A percentile compares a stretch with the other conserved stretches of the same genome.
These are phyloP conservation scores for Pulveroboletus sp. DNA, from an alignment of 1,284 basidiomycete genomes.

Conservation along the genomic window DNA sequence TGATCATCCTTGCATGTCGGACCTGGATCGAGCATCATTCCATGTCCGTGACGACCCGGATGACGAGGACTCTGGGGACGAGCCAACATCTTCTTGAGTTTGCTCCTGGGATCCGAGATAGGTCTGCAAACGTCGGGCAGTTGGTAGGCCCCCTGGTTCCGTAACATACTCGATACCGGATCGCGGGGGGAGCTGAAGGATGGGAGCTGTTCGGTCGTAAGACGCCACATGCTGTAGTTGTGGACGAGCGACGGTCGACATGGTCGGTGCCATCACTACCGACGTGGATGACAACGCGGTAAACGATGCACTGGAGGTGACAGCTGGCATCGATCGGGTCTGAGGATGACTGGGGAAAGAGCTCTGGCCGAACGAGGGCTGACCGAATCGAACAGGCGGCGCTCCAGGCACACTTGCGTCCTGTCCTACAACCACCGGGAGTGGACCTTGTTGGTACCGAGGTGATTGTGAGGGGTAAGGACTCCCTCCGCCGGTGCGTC, in stretches of 20 bases:
- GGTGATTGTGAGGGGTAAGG: conserved; percentile 37
- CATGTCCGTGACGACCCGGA: conserved; percentile 28
- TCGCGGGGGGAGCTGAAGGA: conserved; percentile 5
- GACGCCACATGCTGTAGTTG: conserved; percentile 1
- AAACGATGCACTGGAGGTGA: conserved; percentile 16
- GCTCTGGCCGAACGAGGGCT: conserved; percentile 28
- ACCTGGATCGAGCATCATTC: conserved; percentile 10
- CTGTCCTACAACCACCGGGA: conserved; percentile 17
- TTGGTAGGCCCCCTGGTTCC: conserved; percentile 6
- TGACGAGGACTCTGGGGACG: conserved; percentile 14
- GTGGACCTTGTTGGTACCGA: conserved; percentile 25
- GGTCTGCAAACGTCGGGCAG: conserved; percentile 5
- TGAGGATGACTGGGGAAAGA: conserved; percentile 20
- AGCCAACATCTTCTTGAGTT: neutral
- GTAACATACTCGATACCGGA: conserved; percentile 19
- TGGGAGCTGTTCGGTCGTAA: conserved; percentile 7
- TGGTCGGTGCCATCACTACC: neutral
- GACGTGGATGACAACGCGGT: conserved; percentile 10
- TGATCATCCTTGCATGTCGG: conserved; percentile 12
- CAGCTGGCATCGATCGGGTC: neutral
- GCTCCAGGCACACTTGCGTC: conserved; percentile 16
- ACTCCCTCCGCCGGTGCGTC: conserved; percentile 23
- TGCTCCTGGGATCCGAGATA: conserved; percentile 4
- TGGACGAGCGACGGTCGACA: neutral
- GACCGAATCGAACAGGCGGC: conserved; percentile 21